Evolutionary conservation across 1,284 basidiomycete species (phyloP), one percentile per base, ranked within the genome.

Genomic region (Ustilago tritici): DNA sequence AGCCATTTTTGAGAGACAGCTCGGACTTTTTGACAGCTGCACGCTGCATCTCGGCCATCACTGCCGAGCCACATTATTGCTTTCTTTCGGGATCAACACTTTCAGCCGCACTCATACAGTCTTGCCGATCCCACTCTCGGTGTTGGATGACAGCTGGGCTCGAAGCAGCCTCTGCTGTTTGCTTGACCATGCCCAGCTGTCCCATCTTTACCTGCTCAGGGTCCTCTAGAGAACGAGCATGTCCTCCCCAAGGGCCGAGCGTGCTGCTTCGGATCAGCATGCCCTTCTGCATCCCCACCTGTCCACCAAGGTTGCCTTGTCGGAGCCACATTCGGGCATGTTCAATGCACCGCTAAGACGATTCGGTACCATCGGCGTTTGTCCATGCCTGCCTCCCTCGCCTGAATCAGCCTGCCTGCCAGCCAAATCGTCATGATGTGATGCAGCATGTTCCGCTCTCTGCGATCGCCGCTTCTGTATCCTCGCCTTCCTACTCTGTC

Each of bases 1-100:
- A 32, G 38, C 38, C n/a, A 40, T 15, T 40, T 60, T 60, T 0
- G 7, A 31, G 43, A 38, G 40, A 23, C 34, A 40, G 52, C 65
- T 72, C 70, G 70, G 70, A n/a, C 46, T 53, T 56, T 67, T 70
- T 72, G 70, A 72, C 70, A 72, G 70, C 61, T 72, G 70, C 70
- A 52, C 49, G 53, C 60, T 72, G 70, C 70, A 72, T 63, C 70
- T 72, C 70, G 70, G 70, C 46, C 70, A 71, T 72, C 61, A 60
- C 57, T 72, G 70, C 70, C 70, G 70, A 72, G 70, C 70, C 56
- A 59, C 56, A 49, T 56, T 41, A 23, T 17, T 41, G 28, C 40
- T 57, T n/a, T n/a, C 47, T 11, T 11, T 46, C 56, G 43, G n/a
- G 43, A 19, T 19, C 43, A 23, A 8, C 17, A 19, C 43, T 46